Evolutionary conservation across 352 stramenopile species (phyloP).

Genomic region (Phytophthora vignae): DNA sequence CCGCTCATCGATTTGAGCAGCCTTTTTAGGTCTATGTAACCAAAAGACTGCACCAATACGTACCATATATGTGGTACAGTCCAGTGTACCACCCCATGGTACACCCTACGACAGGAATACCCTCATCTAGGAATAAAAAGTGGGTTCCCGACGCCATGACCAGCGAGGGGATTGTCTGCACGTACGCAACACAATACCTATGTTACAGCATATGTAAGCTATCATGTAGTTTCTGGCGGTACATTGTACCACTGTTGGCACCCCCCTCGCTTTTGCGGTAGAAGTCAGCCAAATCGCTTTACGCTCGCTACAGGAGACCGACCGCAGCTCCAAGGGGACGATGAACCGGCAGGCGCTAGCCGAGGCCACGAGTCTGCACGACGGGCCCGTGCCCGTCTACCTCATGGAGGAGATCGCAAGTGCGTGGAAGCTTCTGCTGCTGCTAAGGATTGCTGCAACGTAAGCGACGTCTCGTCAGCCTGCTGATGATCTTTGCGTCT

Average conservation of each 20-base stretch:
- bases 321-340: not conserved
- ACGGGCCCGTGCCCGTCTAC: conserved; percentile 82
- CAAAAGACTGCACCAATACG: no score
- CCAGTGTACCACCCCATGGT: no score
- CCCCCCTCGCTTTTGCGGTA: conserved; percentile 1
- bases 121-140: no score
- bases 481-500: not conserved
- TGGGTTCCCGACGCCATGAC: no score
- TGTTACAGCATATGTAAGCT: not conserved
- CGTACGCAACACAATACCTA: not conserved
- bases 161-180: no score
- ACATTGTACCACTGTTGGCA: conserved; percentile 24
- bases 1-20: no score
- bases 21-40: no score
- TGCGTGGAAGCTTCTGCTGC: conserved; percentile 37
- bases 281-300: conserved; percentile 22
- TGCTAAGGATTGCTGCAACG: not conserved
- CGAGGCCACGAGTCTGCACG: conserved; percentile 86
- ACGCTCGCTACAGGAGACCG: conserved; percentile 5
- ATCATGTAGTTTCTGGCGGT: not conserved
- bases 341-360: conserved; percentile 87
- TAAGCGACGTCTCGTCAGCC: not conserved
- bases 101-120: no score
- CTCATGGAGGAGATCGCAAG: conserved; percentile 88
- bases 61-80: no score